Conservation (phyloP, 805 yeast species). For the Saccharomycopsis vini region DNA sequence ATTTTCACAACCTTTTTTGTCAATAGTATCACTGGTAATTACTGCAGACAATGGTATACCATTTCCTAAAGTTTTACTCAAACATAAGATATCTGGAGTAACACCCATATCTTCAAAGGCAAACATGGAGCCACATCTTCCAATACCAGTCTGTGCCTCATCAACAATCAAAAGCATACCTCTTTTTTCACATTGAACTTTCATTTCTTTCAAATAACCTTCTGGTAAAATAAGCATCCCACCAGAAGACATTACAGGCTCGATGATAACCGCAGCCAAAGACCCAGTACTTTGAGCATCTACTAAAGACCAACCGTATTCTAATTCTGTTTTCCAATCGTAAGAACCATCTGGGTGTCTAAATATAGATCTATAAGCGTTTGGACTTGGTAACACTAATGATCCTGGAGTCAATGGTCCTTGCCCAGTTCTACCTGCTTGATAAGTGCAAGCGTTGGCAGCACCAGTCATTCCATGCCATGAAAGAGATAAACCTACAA, state of each 20-base stretch:
- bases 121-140: constrained; percentile 43
- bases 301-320: constrained; percentile 24
- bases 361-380: constrained; percentile 24
- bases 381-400: constrained; percentile 25
- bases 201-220: constrained; percentile 25
- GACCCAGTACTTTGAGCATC: constrained; percentile 29
- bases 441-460: constrained; percentile 23
- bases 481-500: constrained; percentile 25
- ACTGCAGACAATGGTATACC: constrained; percentile 29
- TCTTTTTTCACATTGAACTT: constrained; percentile 28
- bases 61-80: constrained; percentile 28
- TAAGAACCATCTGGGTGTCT: constrained; percentile 24
- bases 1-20: constrained; percentile 20
- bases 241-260: constrained; percentile 46
- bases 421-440: constrained; percentile 24
- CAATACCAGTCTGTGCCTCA: constrained; percentile 49
- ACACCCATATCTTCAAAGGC: constrained; percentile 27
- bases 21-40: constrained; percentile 23
- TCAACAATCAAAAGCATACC: constrained; percentile 43
- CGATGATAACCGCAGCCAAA: constrained; percentile 42
- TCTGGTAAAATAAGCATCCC: constrained; percentile 38
- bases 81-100: constrained; percentile 27
- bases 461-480: constrained; percentile 28
- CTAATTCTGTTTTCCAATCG: constrained; percentile 26
- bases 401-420: constrained; percentile 26